Evolutionary conservation across 257 asterid species (phyloP).

Genomic region (Jasminum sambac): DNA sequence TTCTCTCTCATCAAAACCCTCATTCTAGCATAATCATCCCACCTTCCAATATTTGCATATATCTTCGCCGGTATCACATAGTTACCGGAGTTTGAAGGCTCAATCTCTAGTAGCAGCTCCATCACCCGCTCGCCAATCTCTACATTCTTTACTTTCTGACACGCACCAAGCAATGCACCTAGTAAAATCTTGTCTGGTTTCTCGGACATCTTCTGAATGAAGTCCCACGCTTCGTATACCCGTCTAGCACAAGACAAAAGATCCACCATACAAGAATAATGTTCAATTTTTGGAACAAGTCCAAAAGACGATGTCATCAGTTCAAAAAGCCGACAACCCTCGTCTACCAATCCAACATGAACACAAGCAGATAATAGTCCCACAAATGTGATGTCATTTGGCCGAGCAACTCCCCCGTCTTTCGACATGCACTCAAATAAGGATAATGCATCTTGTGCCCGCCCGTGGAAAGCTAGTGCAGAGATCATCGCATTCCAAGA

Average conservation of each 20-base stretch:
- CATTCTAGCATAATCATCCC: conserved; percentile 87
- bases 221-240: conserved; percentile 84
- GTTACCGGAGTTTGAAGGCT: conserved; percentile 83
- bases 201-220: conserved; percentile 77
- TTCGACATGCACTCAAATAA: conserved; percentile 66
- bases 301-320: conserved; percentile 63
- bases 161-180: conserved; percentile 81
- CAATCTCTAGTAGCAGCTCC: conserved; percentile 63
- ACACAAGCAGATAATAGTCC: conserved; percentile 88
- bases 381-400: conserved; percentile 73
- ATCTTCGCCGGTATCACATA: conserved; percentile 73
- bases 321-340: conserved; percentile 56
- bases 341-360: conserved; percentile 81
- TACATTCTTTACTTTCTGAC: conserved; percentile 63
- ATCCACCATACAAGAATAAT: conserved; percentile 89
- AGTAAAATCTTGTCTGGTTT: conserved; percentile 74
- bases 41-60: conserved; percentile 65
- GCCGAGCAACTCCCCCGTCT: conserved; percentile 36
- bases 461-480: conserved; percentile 81
- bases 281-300: conserved; percentile 80
- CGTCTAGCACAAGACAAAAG: conserved; percentile 84
- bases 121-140: conserved; percentile 67
- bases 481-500: conserved; percentile 94
- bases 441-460: conserved; percentile 56
- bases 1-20: conserved; percentile 68